Conservation (phyloP, 2,329 filamentous ascomycete species). For the Aspergillus ochraceus region DNA sequence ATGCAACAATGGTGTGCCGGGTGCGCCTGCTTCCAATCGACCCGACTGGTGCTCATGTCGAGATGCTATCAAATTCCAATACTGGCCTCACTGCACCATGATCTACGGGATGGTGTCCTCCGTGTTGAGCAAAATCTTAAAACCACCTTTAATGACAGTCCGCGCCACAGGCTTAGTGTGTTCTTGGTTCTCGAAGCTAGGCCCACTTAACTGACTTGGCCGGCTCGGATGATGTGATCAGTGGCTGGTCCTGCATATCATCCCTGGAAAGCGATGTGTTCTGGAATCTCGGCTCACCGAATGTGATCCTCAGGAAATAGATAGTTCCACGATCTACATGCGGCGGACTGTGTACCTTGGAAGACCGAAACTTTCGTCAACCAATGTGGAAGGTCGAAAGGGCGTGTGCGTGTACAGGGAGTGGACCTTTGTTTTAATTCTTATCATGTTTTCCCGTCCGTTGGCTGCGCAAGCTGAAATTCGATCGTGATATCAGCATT, state of each 20-base stretch:
- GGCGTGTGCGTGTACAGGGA: neutral
- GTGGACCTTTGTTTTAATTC: neutral
- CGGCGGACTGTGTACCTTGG: neutral
- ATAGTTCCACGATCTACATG: conserved; percentile 7
- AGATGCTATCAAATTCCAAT: neutral
- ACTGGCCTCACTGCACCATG: neutral
- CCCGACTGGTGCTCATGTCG: neutral
- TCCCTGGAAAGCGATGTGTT: conserved; percentile 15
- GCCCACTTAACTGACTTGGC: conserved; percentile 20
- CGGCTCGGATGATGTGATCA: conserved; percentile 21
- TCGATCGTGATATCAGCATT: conserved; percentile 16
- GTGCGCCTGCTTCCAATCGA: neutral
- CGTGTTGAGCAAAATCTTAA: neutral
- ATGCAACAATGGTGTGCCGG: neutral
- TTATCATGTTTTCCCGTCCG: neutral
- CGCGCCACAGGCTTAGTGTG: neutral
- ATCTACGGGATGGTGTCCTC: neutral
- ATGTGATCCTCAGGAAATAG: neutral
- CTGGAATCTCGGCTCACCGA: conserved; percentile 24
- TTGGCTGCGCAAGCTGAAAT: neutral
- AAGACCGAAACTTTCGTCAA: neutral
- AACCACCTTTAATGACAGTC: neutral
- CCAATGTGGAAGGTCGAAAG: neutral
- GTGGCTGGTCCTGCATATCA: conserved; percentile 17
- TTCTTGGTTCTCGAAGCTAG: neutral